Base-by-base conservation (phyloP, 768 basidiomycete species). In the Glaciozyma martinii region DNA sequence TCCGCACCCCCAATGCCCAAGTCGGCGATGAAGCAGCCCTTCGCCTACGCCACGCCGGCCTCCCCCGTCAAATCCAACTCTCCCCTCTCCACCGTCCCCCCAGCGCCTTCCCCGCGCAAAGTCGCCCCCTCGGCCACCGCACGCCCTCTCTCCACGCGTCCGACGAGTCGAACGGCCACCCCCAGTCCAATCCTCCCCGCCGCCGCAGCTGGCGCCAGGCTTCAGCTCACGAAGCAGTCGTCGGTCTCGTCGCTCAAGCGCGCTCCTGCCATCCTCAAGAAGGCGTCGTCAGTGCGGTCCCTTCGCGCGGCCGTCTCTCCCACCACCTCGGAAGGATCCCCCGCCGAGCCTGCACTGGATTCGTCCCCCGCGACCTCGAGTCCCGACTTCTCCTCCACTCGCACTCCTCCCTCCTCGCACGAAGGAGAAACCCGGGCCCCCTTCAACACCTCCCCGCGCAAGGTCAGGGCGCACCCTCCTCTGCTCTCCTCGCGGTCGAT, bases 11-110 rank as follows among this genome's bases (percentile, higher is more conserved):
- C 52, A 33, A 59, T 30, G 9, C 66, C 55, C 21, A 50, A 47
- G 27, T 52, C 62, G 8, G n/a, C 60, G 2, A 40, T 29, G 19
- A 68, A 56, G 54, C 57, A 69, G 27, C 62, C 30, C 33, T 72
- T 71, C 46, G 71, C 40, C 10, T 66, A 68, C 42, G 71, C 71
- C 1, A 68, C 69, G 1, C 67, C 69, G 0, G 37, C 60, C 3
- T 71, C 67, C 12, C 71, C 71, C 7, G 25, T 72, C 65, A 72
- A 72, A 37, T 61, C 60, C 5, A 18, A 21, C 30, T 57, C 57
- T 52, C 62, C 61, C 23, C 42, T 53, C 4, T 25, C 53, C 9
- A 27, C 37, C 27, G 57, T 47, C 33, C 32, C 57, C 9, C 52
- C 53, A 10, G 52, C 59, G 18, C 62, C 58, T 15, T 58, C 57